These are phyloP conservation scores for Lathyrus aphaca DNA, from an alignment of 306 rosid genomes.

Conservation along the genomic window DNA sequence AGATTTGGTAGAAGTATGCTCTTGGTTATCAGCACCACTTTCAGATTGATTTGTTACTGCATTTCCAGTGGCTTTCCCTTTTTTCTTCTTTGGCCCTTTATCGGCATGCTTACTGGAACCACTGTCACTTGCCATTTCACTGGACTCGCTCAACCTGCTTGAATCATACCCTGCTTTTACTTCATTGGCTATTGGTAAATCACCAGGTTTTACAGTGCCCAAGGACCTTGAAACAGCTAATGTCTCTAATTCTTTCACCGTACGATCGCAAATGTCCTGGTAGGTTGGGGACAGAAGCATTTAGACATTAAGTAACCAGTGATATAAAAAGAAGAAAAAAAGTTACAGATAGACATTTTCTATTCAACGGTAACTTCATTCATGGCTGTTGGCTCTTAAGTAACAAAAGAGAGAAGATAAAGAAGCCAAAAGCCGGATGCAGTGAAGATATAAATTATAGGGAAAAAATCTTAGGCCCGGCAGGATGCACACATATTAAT, in stretches of 20 bases:
- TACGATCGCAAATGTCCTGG: slow-evolving; percentile 71
- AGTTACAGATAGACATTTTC: slow-evolving; percentile 30
- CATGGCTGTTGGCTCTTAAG: background rate
- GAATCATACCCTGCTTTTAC: slow-evolving; percentile 58
- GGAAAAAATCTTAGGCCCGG: slow-evolving; percentile 13
- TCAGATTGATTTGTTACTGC: slow-evolving; percentile 53
- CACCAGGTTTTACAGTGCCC: slow-evolving; percentile 47
- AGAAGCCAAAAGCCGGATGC: slow-evolving; percentile 23
- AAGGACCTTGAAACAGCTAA: slow-evolving; percentile 57
- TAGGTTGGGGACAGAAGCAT: slow-evolving; percentile 33
- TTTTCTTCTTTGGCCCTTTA: slow-evolving; percentile 84
- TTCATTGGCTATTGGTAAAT: slow-evolving; percentile 46
- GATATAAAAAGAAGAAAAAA: slow-evolving; percentile 10
- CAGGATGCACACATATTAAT: slow-evolving; percentile 9
- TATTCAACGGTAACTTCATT: slow-evolving; percentile 21
- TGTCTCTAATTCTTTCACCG: slow-evolving; percentile 86
- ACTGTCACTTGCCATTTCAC: slow-evolving; percentile 55
- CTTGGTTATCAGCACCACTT: slow-evolving; percentile 69
- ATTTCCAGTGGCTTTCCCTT: slow-evolving; percentile 64
- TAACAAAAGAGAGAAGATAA: slow-evolving; percentile 12
- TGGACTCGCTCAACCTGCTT: slow-evolving; percentile 58
- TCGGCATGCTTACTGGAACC: slow-evolving; percentile 66
- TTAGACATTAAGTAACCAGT: slow-evolving; percentile 39
- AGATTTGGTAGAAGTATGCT: slow-evolving; percentile 63
- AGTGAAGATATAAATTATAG: slow-evolving; percentile 1